Conservation (phyloP, 2,329 filamentous ascomycete species). For the Raffaelea deltoideospora region DNA sequence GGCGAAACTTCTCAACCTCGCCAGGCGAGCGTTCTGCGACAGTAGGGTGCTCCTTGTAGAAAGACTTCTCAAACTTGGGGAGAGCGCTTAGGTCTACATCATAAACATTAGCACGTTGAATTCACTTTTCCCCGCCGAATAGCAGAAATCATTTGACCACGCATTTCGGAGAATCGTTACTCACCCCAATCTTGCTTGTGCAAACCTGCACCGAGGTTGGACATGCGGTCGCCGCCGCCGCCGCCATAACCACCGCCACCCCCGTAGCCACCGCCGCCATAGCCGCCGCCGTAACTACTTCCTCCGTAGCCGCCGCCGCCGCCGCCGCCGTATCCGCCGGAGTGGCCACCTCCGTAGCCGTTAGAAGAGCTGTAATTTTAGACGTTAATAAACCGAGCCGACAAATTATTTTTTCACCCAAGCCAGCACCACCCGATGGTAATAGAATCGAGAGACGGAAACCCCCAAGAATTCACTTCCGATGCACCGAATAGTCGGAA, state of each 20-base stretch:
- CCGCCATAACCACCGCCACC: conserved; percentile 28
- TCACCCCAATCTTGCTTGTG: conserved; percentile 82
- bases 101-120: neutral
- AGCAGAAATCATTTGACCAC: neutral
- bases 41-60: conserved; percentile 88
- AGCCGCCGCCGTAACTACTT: conserved; percentile 17
- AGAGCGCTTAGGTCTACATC: conserved; percentile 57
- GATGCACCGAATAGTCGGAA: no score
- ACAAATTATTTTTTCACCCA: no score
- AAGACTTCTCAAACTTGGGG: conserved; percentile 97
- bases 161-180: conserved; percentile 17
- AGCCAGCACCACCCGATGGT: no score
- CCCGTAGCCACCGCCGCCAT: conserved; percentile 26
- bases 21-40: conserved; percentile 59
- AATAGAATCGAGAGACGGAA: no score
- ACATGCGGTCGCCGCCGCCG: conserved; percentile 86
- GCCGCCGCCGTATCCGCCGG: conserved; percentile 25
- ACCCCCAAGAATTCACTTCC: no score
- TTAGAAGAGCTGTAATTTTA: conserved; percentile 10
- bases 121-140: neutral
- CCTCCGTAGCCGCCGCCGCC: conserved; percentile 23
- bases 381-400: no score
- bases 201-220: conserved; percentile 70
- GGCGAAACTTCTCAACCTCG: conserved; percentile 81
- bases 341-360: conserved; percentile 18